Percentiles rank a stretch among this genome's conserved stretches.
phyloP scores from a whole-genome alignment of 1,139 yeast species.

The Zhuliangozyma parablackwelliae region DNA sequence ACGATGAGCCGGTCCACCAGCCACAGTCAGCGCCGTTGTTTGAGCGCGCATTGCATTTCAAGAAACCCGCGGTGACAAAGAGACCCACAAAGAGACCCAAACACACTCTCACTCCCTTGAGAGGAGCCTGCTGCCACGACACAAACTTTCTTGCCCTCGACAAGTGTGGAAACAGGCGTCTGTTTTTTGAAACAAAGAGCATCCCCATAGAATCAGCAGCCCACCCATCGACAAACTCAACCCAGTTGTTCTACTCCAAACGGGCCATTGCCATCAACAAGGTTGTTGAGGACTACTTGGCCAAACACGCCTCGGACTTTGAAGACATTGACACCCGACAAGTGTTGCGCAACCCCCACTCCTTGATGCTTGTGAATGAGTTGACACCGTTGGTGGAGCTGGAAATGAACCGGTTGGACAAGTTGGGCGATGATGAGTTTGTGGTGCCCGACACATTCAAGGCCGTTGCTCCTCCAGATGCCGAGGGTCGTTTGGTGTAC shows the following conservation, averaged over 20 bases:
- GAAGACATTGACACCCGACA: slow-evolving; percentile 5
- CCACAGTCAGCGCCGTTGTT: background rate
- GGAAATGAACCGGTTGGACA: slow-evolving; percentile 15
- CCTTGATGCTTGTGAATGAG: slow-evolving; percentile 12
- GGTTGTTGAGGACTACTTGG: slow-evolving; percentile 31
- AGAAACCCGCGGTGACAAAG: no score
- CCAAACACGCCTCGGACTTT: slow-evolving; percentile 11
- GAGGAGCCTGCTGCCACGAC: slow-evolving; percentile 2
- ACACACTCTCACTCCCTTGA: background rate
- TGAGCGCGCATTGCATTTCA: slow-evolving; percentile 2
- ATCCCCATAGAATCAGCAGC: slow-evolving; percentile 20
- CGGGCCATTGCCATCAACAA: slow-evolving; percentile 48
- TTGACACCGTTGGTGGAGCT: slow-evolving; percentile 18
- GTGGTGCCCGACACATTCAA: slow-evolving; percentile 24
- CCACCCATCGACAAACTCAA: slow-evolving; percentile 16
- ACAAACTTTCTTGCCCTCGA: slow-evolving; percentile 79
- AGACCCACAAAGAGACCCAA: slow-evolving; percentile 1
- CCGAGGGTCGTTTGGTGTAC: slow-evolving; percentile 15
- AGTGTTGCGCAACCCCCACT: slow-evolving; percentile 7
- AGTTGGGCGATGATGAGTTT: slow-evolving; percentile 11
- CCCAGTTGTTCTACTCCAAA: slow-evolving; percentile 32
- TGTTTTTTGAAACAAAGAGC: slow-evolving; percentile 43
- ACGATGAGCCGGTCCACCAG: background rate
- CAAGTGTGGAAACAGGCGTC: slow-evolving; percentile 66
- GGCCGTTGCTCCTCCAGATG: slow-evolving; percentile 24